phyloP scores from a whole-genome alignment of 306 rosid genomes.

The Lupinus albus region DNA sequence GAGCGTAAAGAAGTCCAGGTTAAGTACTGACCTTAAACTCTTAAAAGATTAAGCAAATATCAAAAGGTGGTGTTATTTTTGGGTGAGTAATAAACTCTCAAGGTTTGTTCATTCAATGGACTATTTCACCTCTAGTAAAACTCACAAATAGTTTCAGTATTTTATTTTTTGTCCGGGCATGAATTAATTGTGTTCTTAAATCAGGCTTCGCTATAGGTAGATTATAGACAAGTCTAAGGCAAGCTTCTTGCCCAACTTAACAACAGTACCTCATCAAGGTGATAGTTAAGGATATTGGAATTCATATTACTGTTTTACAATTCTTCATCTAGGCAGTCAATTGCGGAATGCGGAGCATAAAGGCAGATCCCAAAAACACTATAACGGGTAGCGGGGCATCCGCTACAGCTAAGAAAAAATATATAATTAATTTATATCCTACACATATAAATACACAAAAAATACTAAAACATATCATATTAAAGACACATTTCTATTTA shows the following conservation, averaged over 20 bases:
- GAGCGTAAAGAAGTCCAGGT: too few species aligned
- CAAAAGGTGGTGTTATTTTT: not conserved
- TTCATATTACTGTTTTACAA: conserved; percentile 1
- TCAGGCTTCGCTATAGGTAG: conserved; percentile 8
- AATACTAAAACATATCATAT: too few species aligned
- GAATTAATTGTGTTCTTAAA: not conserved
- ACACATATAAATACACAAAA: too few species aligned
- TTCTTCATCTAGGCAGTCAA: too few species aligned
- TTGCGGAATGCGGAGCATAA: too few species aligned
- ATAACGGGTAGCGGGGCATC: too few species aligned
- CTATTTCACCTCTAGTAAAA: not conserved
- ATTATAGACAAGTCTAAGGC: conserved; percentile 4
- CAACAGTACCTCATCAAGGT: conserved; percentile 6
- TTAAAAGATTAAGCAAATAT: not conserved
- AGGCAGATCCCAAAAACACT: too few species aligned
- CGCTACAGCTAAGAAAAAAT: too few species aligned
- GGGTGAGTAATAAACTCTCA: not conserved
- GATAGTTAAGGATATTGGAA: not conserved
- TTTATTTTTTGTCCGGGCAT: conserved; percentile 5
- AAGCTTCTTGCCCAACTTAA: conserved; percentile 2
- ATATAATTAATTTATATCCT: too few species aligned
- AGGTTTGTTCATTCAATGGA: conserved; percentile 7
- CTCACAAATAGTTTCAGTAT: conserved; percentile 8
- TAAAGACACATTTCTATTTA: too few species aligned
- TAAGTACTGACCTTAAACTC: not conserved